Evolutionary conservation across 2,329 filamentous ascomycete species (phyloP), one percentile per base, ranked within the genome.

Genomic region (Fusarium sp.): DNA sequence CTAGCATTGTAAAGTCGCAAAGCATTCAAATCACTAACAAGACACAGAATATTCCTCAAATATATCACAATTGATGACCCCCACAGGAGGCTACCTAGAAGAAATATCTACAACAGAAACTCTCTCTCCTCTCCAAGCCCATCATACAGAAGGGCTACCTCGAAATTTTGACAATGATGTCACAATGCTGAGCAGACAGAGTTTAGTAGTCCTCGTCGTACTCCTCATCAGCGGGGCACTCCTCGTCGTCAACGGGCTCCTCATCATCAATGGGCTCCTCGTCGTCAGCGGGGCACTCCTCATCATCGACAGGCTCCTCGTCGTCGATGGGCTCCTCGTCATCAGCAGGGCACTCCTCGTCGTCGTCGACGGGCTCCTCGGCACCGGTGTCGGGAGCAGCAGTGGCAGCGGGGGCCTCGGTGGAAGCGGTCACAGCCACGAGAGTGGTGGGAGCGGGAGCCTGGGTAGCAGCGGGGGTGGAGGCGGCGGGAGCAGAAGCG

Each of bases 61-160:
- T 75, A 78, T 78, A 63, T 78, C 66, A 77, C 77, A 79, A 70
- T 77, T 77, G 71, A 71, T 72, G 57, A 67, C 73, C 77, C 66
- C 76, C 76, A 77, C 74, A 79, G 76, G 74, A 75, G 76, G 77
- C 76, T 75, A 79, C 73, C 67, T 66, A 75, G 61, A 74, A 73
- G 57, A 77, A 75, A 68, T 79, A 77, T 76, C 70, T 78, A 79
- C 77, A 76, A 76, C 76, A 71, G 70, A 73, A 69, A 68, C 67
- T 58, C 54, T 37, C 67, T 34, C 54, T 37, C 54, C n/a, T 35
- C 52, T 34, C 30, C 54, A 56, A 50, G 16, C 23, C 32, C 10
- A 62, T 37, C 43, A 9, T 67, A 20, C n/a, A 61, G n/a, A 50
- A 16, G 9, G 32, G 18, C 7, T 14, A 20, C 27, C 34, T 52